Evolutionary conservation across 2,329 filamentous ascomycete genomes (phyloP).

Genomic region (Parastagonospora avenae): DNA sequence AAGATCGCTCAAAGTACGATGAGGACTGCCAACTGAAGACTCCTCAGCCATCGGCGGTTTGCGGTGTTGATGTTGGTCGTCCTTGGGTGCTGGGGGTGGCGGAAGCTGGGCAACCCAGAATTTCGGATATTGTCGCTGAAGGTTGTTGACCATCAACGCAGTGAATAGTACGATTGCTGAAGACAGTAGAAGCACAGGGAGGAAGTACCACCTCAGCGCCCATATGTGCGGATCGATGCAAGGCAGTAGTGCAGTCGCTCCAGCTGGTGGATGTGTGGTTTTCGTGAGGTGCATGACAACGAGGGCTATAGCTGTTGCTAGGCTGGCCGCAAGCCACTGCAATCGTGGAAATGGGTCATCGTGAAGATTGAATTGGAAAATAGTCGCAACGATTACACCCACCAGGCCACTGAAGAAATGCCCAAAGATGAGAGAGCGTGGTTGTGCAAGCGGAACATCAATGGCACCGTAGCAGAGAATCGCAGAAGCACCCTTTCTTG

Average conservation of each 20-base stretch:
- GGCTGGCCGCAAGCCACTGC: slow-evolving; percentile 51
- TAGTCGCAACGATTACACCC: slow-evolving; percentile 51
- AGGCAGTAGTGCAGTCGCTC: slow-evolving; percentile 53
- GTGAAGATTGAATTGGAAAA: slow-evolving; percentile 48
- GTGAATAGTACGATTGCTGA: slow-evolving; percentile 47
- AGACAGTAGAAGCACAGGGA: slow-evolving; percentile 50
- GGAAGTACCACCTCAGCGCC: slow-evolving; percentile 50
- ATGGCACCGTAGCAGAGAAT: slow-evolving; percentile 55
- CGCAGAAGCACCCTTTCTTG: slow-evolving; percentile 49
- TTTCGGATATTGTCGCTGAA: slow-evolving; percentile 52
- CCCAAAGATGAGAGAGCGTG: slow-evolving; percentile 51
- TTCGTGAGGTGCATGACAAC: slow-evolving; percentile 55
- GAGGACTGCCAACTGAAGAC: slow-evolving; percentile 14
- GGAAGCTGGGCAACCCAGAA: slow-evolving; percentile 52
- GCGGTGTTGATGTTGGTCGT: slow-evolving; percentile 3
- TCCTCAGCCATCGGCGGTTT: slow-evolving; percentile 12
- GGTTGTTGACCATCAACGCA: slow-evolving; percentile 52
- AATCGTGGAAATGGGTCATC: slow-evolving; percentile 33
- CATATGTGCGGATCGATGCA: slow-evolving; percentile 47
- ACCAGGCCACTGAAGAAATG: slow-evolving; percentile 52
- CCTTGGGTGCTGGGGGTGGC: slow-evolving; percentile 21
- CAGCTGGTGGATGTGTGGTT: slow-evolving; percentile 55
- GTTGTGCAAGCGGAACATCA: slow-evolving; percentile 53
- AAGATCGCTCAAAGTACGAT: slow-evolving; percentile 18
- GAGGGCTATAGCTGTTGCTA: slow-evolving; percentile 50